phyloP scores from a whole-genome alignment of 352 stramenopile genomes.

The Phytophthora multivora region DNA sequence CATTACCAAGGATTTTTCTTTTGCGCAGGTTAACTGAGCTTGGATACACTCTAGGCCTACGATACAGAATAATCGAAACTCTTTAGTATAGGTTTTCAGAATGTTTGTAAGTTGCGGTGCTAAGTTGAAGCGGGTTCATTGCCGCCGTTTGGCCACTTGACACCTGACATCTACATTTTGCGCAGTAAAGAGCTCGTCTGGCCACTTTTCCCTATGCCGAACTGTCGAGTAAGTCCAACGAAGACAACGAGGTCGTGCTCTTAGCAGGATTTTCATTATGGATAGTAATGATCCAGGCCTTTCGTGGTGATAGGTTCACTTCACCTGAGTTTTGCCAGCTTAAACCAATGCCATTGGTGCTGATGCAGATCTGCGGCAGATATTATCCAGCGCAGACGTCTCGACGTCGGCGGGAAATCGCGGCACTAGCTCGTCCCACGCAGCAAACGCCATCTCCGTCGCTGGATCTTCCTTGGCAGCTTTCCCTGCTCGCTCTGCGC shows the following conservation, averaged over 20 bases:
- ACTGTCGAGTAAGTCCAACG: conserved; percentile 1
- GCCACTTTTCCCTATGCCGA: not conserved
- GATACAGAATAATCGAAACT: not conserved
- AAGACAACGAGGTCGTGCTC: not conserved
- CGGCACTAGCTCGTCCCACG: conserved; percentile 9
- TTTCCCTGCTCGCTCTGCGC: not conserved
- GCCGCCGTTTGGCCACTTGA: not conserved
- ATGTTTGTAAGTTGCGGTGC: not conserved
- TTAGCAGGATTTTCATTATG: conserved; percentile 10
- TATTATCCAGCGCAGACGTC: not conserved
- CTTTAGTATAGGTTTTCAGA: not conserved
- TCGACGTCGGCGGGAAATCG: conserved; percentile 6
- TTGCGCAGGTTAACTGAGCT: not conserved
- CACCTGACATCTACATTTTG: not conserved
- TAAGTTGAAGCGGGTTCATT: conserved; percentile 1
- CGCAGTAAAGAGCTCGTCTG: not conserved
- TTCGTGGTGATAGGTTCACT: conserved; percentile 3
- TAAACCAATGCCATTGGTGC: too few relatives aligned
- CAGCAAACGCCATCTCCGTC: not conserved
- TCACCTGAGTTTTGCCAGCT: not conserved
- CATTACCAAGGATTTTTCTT: not conserved
- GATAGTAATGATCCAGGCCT: not conserved
- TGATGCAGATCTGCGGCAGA: not conserved
- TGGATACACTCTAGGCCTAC: not conserved
- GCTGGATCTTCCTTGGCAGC: not conserved